phyloP scores from a whole-genome alignment of 345 rosid genomes.

The Isatis tinctoria region DNA sequence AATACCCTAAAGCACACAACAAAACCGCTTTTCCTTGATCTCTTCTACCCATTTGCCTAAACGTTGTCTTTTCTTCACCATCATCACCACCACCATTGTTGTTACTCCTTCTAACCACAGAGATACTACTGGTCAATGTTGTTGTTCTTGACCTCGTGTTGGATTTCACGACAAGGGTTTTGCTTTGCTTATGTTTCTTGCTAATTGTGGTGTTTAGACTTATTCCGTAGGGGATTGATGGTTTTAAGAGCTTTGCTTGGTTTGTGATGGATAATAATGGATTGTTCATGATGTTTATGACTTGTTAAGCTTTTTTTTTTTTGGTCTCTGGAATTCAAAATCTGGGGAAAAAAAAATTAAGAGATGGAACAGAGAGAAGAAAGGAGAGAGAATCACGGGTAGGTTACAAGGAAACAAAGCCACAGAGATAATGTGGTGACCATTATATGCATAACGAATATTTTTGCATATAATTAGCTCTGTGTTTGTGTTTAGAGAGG shows the following conservation, averaged over 20 bases:
- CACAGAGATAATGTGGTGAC: neutral
- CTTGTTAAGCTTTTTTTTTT: neutral
- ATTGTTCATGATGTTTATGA: neutral
- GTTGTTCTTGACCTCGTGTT: slow-evolving; percentile 27
- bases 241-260: neutral
- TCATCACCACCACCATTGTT: slow-evolving; percentile 25
- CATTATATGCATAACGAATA: neutral
- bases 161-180: slow-evolving; percentile 26
- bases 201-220: neutral
- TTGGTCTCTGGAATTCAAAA: neutral
- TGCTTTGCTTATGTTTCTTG: slow-evolving; percentile 10
- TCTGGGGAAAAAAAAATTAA: neutral
- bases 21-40: slow-evolving; percentile 43
- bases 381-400: neutral
- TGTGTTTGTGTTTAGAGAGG: neutral
- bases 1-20: slow-evolving; percentile 77
- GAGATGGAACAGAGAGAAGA: slow-evolving; percentile 6
- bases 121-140: slow-evolving; percentile 30
- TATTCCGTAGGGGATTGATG: neutral
- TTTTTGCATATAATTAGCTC: neutral
- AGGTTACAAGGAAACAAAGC: neutral
- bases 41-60: slow-evolving; percentile 35
- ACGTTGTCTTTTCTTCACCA: slow-evolving; percentile 9
- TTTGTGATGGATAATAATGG: slow-evolving; percentile 7
- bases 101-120: slow-evolving; percentile 22